Conservation (phyloP, 495 filamentous ascomycete species). For the Geopyxis carbonaria region DNA sequence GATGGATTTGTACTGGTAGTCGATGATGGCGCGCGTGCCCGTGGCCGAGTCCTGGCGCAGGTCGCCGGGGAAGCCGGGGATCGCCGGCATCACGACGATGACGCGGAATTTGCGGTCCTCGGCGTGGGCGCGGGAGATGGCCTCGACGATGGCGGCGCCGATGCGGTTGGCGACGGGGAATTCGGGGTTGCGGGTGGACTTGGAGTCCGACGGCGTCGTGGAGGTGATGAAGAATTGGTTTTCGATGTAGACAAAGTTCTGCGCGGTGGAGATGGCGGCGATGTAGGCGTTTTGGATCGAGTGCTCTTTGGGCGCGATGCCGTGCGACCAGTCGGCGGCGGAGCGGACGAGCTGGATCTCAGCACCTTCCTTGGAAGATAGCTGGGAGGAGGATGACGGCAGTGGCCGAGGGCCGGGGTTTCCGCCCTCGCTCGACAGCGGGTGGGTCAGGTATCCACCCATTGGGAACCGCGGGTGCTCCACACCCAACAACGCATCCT, state of each 20-base stretch:
- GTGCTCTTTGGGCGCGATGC: conserved; percentile 61
- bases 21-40: conserved; percentile 90
- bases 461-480: conserved; percentile 72
- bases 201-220: conserved; percentile 55
- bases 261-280: conserved; percentile 63
- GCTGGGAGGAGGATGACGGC: too few species aligned
- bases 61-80: conserved; percentile 89
- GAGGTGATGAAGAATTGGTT: conserved; percentile 74
- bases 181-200: conserved; percentile 80
- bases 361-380: conserved; percentile 52
- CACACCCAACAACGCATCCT: conserved; percentile 71
- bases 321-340: conserved; percentile 88
- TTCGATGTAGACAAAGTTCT: conserved; percentile 92
- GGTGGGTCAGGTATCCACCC: conserved; percentile 73
- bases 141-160: conserved; percentile 76
- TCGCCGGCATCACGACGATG: conserved; percentile 74
- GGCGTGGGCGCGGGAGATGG: conserved; percentile 61
- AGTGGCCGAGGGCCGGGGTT: conserved; percentile 27
- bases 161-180: conserved; percentile 72
- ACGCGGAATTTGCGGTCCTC: conserved; percentile 81
- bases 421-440: conserved; percentile 43
- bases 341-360: conserved; percentile 72
- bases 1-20: conserved; percentile 95
- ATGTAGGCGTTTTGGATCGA: conserved; percentile 86
- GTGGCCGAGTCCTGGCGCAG: conserved; percentile 62